Base-by-base conservation (phyloP, 495 filamentous ascomycete species). In the Penicillium egyptiacum region DNA sequence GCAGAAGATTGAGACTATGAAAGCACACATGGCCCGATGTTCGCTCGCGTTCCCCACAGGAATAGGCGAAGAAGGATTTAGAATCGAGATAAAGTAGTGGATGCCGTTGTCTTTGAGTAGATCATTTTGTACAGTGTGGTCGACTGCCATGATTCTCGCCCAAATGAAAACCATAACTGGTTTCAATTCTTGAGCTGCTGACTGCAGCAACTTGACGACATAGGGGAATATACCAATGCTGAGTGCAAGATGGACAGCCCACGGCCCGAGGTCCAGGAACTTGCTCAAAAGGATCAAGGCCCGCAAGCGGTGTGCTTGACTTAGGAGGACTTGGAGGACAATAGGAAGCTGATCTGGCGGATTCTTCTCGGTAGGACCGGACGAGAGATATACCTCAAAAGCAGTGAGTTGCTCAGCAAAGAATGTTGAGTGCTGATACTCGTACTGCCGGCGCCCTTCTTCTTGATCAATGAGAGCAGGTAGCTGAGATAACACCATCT, bases 151-250 rank as follows among this genome's bases (percentile, higher is more conserved):
- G 37, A 99, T 92, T 49, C 94, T 83, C 11, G 95, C 91, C 94
- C 94, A 99, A 58, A 99, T 99, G 73, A 98, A 99, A 19, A 99
- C 92, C 93, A 99, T 97, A 25, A 97, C 92, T 1, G 94, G 92
- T 66, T 98, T 98, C 48, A 99, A 75, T 69, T 99, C 94, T 45
- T 90, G 82, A 0, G 94, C 94, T 45, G 93, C 92, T 8, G 95
- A 98, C 66, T 98, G 95, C 23, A 99, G 78, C 35, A 99, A 79
- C 69, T 98, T 98, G 17, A 98, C 79, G 7, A 99, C 94, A 61
- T 99, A 99, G 0, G 94, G 94, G 72, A 99, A 99, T 47, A 99
- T 99, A 28, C 94, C 94, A 57, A 99, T 99, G 66, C 91, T 96
- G 20, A 99, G 76, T 7, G 94, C 94, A 44, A 98, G 81, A 69